phyloP scores from a whole-genome alignment of 306 rosid genomes.

The Lupinus albus region DNA sequence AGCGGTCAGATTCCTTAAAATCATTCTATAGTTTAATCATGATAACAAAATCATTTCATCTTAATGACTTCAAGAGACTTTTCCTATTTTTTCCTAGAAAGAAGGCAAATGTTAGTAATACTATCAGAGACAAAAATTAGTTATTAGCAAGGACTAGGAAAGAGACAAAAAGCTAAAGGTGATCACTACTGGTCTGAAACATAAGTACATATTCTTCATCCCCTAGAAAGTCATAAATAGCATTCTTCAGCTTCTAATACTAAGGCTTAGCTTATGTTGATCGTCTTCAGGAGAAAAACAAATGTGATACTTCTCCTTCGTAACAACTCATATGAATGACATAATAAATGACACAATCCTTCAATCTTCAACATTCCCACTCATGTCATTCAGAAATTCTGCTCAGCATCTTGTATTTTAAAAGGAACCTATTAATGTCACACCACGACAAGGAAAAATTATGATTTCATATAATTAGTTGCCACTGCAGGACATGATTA shows the following conservation, averaged over 20 bases:
- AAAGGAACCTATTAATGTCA: slow-evolving; percentile 18
- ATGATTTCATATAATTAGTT: neutral
- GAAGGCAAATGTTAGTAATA: slow-evolving; percentile 3
- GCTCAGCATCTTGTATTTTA: slow-evolving; percentile 17
- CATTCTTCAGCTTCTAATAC: slow-evolving; percentile 10
- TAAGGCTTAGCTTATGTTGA: slow-evolving; percentile 7
- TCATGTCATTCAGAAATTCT: slow-evolving; percentile 14
- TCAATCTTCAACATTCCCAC: slow-evolving; percentile 20
- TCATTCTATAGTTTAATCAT: slow-evolving; percentile 3
- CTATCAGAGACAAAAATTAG: slow-evolving; percentile 1
- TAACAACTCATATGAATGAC: slow-evolving; percentile 2
- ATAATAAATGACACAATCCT: neutral
- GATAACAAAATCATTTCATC: slow-evolving; percentile 36
- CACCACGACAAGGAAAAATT: slow-evolving; percentile 15
- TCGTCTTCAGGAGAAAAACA: slow-evolving; percentile 19
- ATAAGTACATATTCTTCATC: slow-evolving; percentile 1
- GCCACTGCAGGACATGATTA: no score
- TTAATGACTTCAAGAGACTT: neutral
- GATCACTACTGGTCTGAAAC: neutral
- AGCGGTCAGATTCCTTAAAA: slow-evolving; percentile 12
- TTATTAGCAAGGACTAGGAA: slow-evolving; percentile 22
- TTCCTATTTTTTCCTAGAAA: neutral
- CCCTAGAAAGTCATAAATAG: slow-evolving; percentile 13
- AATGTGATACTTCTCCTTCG: neutral
- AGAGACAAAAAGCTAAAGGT: neutral